Base-by-base conservation (phyloP, 495 filamentous ascomycete species). In the Aspergillus cavernicola region DNA sequence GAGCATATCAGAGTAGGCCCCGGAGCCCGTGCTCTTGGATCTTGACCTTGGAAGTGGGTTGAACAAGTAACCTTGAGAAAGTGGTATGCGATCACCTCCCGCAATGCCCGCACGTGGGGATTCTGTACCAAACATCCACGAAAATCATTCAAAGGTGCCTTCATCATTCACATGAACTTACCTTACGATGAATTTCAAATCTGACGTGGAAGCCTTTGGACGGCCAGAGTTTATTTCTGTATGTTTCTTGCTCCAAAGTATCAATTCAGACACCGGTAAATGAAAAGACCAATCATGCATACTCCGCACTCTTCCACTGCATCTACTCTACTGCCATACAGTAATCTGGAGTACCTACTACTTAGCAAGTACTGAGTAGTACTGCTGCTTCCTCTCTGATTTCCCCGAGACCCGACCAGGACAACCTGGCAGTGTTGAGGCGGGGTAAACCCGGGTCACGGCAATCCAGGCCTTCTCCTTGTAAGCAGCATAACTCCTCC, bases 31-130 rank as follows among this genome's bases (percentile, higher is more conserved):
- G 54, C 48, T 22, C 44, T 15, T 23, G 43, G 31, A 31, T 46
- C 29, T 31, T 9, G n/a, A n/a, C n/a, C n/a, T n/a, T n/a, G n/a
- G n/a, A n/a, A n/a, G n/a, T n/a, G n/a, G n/a, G n/a, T n/a, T n/a
- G n/a, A n/a, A n/a, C n/a, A n/a, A n/a, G n/a, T n/a, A n/a, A n/a
- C 31, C 31, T 33, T 4, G 31, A 13, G 11, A 28, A 28, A 4
- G 2, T 58, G 56, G 56, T 49, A 39, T 28, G 50, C 56, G 56
- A 58, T 43, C 53, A 44, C 43, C 44, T 43, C 31, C 44, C 50
- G 20, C 48, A 20, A 43, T 31, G 15, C 18, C 50, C 9, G 56
- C 56, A 53, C 50, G 56, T 58, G 56, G 56, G 50, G 18, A 23
- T 19, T 10, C 31, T 35, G 15, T 9, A 31, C 31, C 44, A 10